Percentiles rank a stretch among this genome's conserved stretches.
These are phyloP conservation scores for Agaricus subrufescens DNA, from an alignment of 768 basidiomycete genomes.

Conservation along the genomic window DNA sequence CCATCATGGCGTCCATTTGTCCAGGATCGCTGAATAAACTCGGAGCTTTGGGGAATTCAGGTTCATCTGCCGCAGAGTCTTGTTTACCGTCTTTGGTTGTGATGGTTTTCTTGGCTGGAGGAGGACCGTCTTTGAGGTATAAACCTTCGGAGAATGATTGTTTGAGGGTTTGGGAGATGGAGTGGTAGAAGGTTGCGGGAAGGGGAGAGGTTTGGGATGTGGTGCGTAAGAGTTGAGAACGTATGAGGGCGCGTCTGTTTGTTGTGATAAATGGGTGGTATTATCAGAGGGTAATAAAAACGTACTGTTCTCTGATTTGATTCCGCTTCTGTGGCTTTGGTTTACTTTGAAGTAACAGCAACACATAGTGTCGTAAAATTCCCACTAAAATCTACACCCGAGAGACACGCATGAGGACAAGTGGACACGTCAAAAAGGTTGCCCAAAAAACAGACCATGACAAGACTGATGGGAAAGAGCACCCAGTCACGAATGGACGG, in stretches of 20 bases:
- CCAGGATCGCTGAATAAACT: conserved; percentile 88
- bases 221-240: conserved; percentile 79
- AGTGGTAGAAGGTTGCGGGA: conserved; percentile 64
- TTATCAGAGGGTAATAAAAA: conserved; percentile 13
- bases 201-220: conserved; percentile 80
- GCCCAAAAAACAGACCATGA: conserved; percentile 65
- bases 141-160: conserved; percentile 65
- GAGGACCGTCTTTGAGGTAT: conserved; percentile 58
- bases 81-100: conserved; percentile 41
- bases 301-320: conserved; percentile 91
- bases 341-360: conserved; percentile 74
- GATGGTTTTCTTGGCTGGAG: conserved; percentile 18
- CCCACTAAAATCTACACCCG: conserved; percentile 79
- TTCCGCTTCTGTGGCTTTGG: conserved; percentile 78
- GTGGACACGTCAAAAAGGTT: not conserved
- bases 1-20: conserved; percentile 98
- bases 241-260: conserved; percentile 66
- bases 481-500: conserved; percentile 96
- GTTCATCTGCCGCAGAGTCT: not conserved
- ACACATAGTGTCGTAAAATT: conserved; percentile 88
- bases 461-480: conserved; percentile 92
- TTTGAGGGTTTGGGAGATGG: conserved; percentile 73
- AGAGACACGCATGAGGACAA: not conserved
- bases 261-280: not conserved
- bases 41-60: conserved; percentile 38